phyloP scores from a whole-genome alignment of 2,329 filamentous ascomycete species.

The Ciborinia camelliae region DNA sequence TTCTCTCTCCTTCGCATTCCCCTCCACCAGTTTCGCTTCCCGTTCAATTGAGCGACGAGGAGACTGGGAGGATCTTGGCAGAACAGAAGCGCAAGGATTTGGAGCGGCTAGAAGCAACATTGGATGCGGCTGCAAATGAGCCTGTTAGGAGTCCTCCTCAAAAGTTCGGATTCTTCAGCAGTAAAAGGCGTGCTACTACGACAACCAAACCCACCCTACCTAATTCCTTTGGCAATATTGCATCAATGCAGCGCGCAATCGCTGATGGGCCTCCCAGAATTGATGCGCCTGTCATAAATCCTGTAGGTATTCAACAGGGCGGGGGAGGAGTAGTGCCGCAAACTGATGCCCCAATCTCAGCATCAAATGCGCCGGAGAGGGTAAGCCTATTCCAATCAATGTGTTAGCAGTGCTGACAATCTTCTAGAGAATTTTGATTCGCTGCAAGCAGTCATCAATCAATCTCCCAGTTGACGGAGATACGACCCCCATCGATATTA shows the following conservation, averaged over 20 bases:
- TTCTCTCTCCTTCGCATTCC: slow-evolving; percentile 4
- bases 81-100: slow-evolving; percentile 38
- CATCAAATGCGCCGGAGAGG: slow-evolving; percentile 75
- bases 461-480: slow-evolving; percentile 69
- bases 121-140: slow-evolving; percentile 33
- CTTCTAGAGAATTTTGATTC: slow-evolving; percentile 63
- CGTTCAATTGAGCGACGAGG: slow-evolving; percentile 26
- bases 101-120: slow-evolving; percentile 34
- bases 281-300: slow-evolving; percentile 19
- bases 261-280: slow-evolving; percentile 21
- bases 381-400: slow-evolving; percentile 47
- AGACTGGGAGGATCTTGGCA: slow-evolving; percentile 30
- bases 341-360: slow-evolving; percentile 74
- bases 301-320: slow-evolving; percentile 30
- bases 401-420: slow-evolving; percentile 34
- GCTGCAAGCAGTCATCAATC: slow-evolving; percentile 66
- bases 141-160: slow-evolving; percentile 15
- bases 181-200: slow-evolving; percentile 28
- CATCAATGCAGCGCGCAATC: slow-evolving; percentile 13
- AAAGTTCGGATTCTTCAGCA: slow-evolving; percentile 36
- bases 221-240: not conserved
- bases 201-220: slow-evolving; percentile 21
- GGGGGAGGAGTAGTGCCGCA: slow-evolving; percentile 44
- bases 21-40: slow-evolving; percentile 12
- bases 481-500: slow-evolving; percentile 71